These are phyloP conservation scores for Flaveria brownii DNA, from an alignment of 129 eudicot genomes.

Conservation along the genomic window DNA sequence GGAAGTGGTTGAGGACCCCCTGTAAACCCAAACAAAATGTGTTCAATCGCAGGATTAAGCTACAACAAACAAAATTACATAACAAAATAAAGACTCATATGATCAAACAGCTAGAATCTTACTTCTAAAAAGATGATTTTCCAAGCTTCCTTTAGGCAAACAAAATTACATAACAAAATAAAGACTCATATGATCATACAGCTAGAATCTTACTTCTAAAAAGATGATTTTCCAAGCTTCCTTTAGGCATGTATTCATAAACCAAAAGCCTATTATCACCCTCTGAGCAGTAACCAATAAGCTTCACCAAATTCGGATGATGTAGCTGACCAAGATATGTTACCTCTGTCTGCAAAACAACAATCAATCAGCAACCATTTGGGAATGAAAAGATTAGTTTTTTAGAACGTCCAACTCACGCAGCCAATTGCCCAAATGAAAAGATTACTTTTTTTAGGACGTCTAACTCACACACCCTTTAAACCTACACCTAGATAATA, in stretches of 20 bases:
- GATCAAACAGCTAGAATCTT: not conserved
- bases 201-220: constrained; percentile 58
- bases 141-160: constrained; percentile 54
- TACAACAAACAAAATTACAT: constrained; percentile 7
- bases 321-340: constrained; percentile 75
- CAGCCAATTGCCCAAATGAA: not conserved
- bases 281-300: constrained; percentile 81
- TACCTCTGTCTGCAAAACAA: constrained; percentile 77
- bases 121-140: constrained; percentile 93
- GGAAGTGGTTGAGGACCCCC: constrained; percentile 94
- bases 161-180: not conserved
- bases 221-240: constrained; percentile 95
- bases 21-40: constrained; percentile 31
- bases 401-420: too few relatives aligned
- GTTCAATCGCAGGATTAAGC: too few relatives aligned
- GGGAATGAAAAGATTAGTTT: not conserved
- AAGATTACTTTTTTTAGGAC: too few relatives aligned
- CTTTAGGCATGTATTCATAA: constrained; percentile 91
- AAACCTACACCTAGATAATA: too few relatives aligned
- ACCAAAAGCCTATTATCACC: constrained; percentile 88
- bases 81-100: not conserved
- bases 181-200: not conserved
- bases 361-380: not conserved
- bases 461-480: too few relatives aligned
- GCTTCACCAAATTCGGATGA: constrained; percentile 89